Base-by-base conservation (phyloP, 306 rosid species). In the barrel medic (Medicago truncatula) region DNA sequence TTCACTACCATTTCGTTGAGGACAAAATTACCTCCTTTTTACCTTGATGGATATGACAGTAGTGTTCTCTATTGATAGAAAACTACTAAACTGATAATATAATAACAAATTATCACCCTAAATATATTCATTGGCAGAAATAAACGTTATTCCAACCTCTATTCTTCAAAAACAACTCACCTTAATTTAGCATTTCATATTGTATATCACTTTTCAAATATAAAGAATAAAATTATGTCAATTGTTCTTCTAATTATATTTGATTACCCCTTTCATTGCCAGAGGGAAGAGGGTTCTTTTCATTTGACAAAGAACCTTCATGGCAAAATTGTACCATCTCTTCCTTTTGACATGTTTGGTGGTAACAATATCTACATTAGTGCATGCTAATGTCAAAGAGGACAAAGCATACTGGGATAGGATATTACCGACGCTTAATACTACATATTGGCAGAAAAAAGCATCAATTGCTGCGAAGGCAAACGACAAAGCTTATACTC, bases 361-460 rank as follows among this genome's bases (percentile, higher is more conserved):
- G 9, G 61, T 57, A 1, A 52, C 75, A 17, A 67, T 78, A 40
- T 88, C 86, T 6, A 58, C 78, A 20, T 67, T 87, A 43, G 71
- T 67, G 7, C 28, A 81, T n/a, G 90, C 89, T 17, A 78, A 71
- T 62, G 68, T 60, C 9, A 66, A 75, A 70, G 86, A 82, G 43
- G 6, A 15, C 7, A 17, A 8, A 0, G 0, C 5, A 0, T 75
- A 6, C 3, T 75, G 47, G 84, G 0, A 17, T 2, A 36, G 3
- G 0, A 40, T 43, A 6, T 0, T 4, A 1, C 9, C 2, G 2
- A 15, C 52, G 9, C 43, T 71, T 34, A 75, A 43, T 50, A 75
- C 63, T 62, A 0, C 57, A 4, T 93, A 91, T 83, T 91, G 98
- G 98, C 63, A 75, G 49, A 16, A 21, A 28, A 84, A 80, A 75